Conservation (phyloP, 176 grass and related monocot species). For the Oryza meyeriana region DNA sequence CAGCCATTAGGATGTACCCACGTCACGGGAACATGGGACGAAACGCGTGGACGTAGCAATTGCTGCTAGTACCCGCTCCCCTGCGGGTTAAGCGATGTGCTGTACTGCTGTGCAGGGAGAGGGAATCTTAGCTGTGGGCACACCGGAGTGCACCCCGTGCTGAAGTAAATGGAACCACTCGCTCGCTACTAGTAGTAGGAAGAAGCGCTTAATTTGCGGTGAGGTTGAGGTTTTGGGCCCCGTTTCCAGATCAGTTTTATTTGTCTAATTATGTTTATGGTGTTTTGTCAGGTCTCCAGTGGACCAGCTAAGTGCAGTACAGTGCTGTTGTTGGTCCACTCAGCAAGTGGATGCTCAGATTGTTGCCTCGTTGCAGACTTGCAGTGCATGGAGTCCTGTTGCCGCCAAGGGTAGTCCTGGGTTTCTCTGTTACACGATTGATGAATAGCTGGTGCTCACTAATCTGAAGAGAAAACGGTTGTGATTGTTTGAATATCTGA, state of each 20-base stretch:
- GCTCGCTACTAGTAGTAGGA: too few species aligned
- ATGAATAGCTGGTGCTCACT: background rate
- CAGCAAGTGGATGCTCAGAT: background rate
- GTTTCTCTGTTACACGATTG: background rate
- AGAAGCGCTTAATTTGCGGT: background rate
- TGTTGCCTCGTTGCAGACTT: background rate
- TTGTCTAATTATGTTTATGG: background rate
- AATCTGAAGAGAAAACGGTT: background rate
- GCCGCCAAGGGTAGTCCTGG: background rate
- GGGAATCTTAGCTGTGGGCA: background rate
- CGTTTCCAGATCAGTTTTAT: background rate
- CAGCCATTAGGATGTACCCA: rapidly evolving
- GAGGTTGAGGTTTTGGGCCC: background rate
- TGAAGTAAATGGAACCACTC: background rate
- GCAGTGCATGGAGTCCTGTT: background rate
- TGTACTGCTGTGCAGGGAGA: background rate
- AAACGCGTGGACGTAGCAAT: background rate
- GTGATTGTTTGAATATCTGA: background rate
- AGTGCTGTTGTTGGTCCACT: background rate
- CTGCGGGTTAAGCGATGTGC: background rate
- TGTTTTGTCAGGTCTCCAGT: background rate
- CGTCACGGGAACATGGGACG: rapidly evolving
- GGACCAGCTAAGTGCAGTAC: background rate
- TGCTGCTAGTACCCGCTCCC: background rate
- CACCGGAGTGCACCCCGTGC: background rate